Percentiles rank a stretch among this genome's conserved stretches.
These are phyloP conservation scores for Pleurotus djamor DNA, from an alignment of 768 basidiomycete genomes.

Conservation along the genomic window DNA sequence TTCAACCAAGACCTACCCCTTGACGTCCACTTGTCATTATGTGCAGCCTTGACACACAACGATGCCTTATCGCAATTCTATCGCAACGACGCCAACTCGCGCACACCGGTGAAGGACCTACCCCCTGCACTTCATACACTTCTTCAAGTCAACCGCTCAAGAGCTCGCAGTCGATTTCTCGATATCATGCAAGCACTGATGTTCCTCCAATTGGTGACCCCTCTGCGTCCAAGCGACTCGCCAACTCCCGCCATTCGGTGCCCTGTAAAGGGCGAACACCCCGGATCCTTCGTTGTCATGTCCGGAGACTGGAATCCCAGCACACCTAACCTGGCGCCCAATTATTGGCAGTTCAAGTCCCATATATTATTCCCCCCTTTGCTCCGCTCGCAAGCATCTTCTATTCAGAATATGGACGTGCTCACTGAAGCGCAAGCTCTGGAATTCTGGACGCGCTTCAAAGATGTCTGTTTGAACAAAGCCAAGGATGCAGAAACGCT, in stretches of 20 bases:
- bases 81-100: conserved; percentile 40
- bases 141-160: conserved; percentile 58
- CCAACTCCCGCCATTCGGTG: conserved; percentile 44
- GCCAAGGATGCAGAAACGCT: not conserved
- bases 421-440: conserved; percentile 33
- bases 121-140: conserved; percentile 45
- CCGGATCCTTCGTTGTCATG: conserved; percentile 41
- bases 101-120: conserved; percentile 51
- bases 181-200: conserved; percentile 61
- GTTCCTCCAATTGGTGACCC: conserved; percentile 55
- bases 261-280: conserved; percentile 36
- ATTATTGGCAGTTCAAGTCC: conserved; percentile 69
- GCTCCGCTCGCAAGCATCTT: conserved; percentile 54
- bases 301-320: conserved; percentile 42
- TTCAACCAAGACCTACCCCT: conserved; percentile 67
- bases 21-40: conserved; percentile 59
- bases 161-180: conserved; percentile 56
- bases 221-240: conserved; percentile 46
- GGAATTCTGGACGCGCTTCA: conserved; percentile 58
- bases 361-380: conserved; percentile 52
- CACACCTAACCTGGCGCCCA: conserved; percentile 46
- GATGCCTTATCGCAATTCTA: conserved; percentile 58
- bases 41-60: conserved; percentile 54
- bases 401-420: conserved; percentile 19
- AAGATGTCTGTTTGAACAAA: conserved; percentile 34